Percentiles rank a stretch among this genome's conserved stretches.
These are phyloP conservation scores for Beauveria australis DNA, from an alignment of 2,329 filamentous ascomycete species.

Conservation along the genomic window DNA sequence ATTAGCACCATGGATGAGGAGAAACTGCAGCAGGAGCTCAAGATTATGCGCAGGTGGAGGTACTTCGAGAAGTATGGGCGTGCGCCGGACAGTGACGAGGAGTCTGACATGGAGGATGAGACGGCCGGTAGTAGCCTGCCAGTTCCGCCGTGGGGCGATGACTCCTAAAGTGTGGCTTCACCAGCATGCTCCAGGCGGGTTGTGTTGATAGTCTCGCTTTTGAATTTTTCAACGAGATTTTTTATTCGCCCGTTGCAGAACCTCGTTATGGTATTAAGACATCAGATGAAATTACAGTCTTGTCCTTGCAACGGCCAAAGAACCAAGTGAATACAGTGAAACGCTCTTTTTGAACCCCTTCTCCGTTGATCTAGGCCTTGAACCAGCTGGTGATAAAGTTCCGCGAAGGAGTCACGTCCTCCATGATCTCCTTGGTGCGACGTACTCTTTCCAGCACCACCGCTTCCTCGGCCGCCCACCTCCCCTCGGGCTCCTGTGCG, in stretches of 20 bases:
- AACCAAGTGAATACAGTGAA: neutral
- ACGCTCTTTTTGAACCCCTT: neutral
- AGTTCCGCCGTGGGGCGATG: neutral
- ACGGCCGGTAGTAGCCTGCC: neutral
- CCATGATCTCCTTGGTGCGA: conserved; percentile 43
- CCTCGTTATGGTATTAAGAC: neutral
- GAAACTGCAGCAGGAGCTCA: conserved; percentile 18
- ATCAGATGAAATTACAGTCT: conserved; percentile 3
- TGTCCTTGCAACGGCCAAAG: neutral
- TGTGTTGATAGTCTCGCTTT: neutral
- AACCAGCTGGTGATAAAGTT: conserved; percentile 29
- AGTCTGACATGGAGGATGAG: conserved; percentile 17
- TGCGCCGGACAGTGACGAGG: conserved; percentile 15
- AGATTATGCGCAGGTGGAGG: conserved; percentile 20
- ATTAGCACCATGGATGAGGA: conserved; percentile 16
- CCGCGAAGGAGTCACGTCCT: conserved; percentile 34
- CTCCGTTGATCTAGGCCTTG: conserved; percentile 24
- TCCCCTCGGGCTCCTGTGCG: conserved; percentile 28
- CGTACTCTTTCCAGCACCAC: conserved; percentile 45
- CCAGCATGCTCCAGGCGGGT: no score
- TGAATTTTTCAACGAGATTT: no score
- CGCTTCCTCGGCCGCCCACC: conserved; percentile 47
- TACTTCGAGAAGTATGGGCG: conserved; percentile 21
- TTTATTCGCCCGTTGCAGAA: neutral
- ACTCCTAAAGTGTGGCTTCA: neutral